Evolutionary conservation across 441 rosid genomes (phyloP).

Genomic region (Pelargonium citronellum): DNA sequence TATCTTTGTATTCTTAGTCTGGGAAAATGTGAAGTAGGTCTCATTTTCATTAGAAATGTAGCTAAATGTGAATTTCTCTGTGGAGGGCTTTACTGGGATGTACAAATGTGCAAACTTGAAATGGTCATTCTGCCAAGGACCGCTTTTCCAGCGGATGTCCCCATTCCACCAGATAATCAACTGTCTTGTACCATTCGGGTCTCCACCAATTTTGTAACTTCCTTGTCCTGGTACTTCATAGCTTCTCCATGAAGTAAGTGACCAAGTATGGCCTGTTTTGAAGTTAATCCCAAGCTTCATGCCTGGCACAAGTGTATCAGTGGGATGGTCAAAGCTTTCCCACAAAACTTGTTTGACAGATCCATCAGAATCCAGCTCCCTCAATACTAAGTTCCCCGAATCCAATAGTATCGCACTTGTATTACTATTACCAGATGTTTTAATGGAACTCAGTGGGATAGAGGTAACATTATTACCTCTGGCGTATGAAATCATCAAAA

Average conservation of each 20-base stretch:
- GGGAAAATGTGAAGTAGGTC: too few species aligned
- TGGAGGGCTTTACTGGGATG: too few species aligned
- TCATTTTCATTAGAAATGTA: too few species aligned
- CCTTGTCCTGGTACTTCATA: conserved; percentile 49
- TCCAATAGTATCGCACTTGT: conserved; percentile 20
- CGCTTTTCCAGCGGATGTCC: too few species aligned
- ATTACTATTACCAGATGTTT: conserved; percentile 15
- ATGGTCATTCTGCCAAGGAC: too few species aligned
- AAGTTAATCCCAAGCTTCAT: conserved; percentile 32
- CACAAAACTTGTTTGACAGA: conserved; percentile 19
- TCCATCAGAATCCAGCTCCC: conserved; percentile 8
- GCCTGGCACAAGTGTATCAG: conserved; percentile 28
- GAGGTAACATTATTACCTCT: conserved; percentile 38
- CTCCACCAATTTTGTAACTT: conserved; percentile 28
- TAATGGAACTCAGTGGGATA: conserved; percentile 43
- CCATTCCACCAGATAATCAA: conserved; percentile 38
- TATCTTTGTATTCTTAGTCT: too few species aligned
- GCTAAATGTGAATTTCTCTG: too few species aligned
- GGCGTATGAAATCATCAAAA: not conserved
- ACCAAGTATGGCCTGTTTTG: conserved; percentile 20
- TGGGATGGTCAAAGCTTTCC: conserved; percentile 12
- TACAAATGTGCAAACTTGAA: too few species aligned
- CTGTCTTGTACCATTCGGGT: conserved; percentile 47
- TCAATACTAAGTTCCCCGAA: conserved; percentile 10
- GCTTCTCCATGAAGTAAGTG: conserved; percentile 54